Evolutionary conservation across 1,284 basidiomycete species (phyloP), one percentile per base, ranked within the genome.

Genomic region (Clitocybe nebularis): DNA sequence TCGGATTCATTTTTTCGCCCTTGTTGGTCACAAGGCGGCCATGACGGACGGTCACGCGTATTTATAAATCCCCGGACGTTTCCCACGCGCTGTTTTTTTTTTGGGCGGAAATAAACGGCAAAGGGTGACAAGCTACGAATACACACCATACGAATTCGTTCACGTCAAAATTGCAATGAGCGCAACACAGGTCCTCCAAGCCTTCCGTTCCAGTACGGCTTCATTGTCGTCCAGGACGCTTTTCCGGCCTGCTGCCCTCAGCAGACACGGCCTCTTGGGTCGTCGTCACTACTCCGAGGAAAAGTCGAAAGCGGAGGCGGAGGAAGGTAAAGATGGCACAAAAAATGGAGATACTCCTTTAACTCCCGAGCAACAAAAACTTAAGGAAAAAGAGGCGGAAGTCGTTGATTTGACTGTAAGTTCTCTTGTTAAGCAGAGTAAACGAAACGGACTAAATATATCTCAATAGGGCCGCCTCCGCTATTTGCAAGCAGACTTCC

Each of bases 401-500:
- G 77, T 80, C 14, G 67, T 75, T 14, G 88, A 91, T 62, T 71
- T 90, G 48, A 89, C 80, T 39, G 86, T 90, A 58, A 56, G 84
- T 71, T n/a, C n/a, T n/a, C n/a, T n/a, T n/a, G n/a, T n/a, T 21
- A 33, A 37, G 25, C 21, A 19, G 22, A 22, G 19, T 16, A 26
- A 4, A 11, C 9, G 19, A 3, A n/a, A n/a, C 19, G 30, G 30
- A 23, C 21, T 34, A 45, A 45, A 48, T 39, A 45, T 26, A 47
- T 25, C 29, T 29, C 47, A 36, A 17, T 50, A 93, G 91, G 75
- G 81, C 58, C 86, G 90, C 55, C 71, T 93, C 58, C 83, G 87
- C 47, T 94, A 95, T 62, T 73, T 89, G 45, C 86, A 91, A 61
- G 96, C 95, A 51, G 95, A 99, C 70, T 92, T 93, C 67, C 74